phyloP scores from a whole-genome alignment of 371 early-diverging fungal species.

The Mucor lusitanicus region DNA sequence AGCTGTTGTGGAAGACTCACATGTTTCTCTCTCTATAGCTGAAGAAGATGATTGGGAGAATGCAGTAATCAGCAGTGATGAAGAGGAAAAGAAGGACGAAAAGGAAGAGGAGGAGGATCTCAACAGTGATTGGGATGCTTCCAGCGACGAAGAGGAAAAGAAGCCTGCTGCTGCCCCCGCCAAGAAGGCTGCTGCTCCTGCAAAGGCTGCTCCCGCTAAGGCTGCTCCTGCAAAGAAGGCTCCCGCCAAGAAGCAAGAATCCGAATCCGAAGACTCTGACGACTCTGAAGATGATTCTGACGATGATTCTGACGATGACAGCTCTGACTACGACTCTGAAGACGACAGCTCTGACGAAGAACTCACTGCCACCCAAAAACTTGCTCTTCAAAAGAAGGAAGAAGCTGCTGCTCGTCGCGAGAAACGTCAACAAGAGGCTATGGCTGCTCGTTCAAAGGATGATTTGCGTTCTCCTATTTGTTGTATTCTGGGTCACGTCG shows the following conservation, averaged over 20 bases:
- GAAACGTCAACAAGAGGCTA: slow-evolving; percentile 74
- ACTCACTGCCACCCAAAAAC: slow-evolving; percentile 57
- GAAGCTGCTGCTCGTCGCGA: slow-evolving; percentile 81
- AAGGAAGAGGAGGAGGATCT: slow-evolving; percentile 39
- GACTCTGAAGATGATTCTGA: slow-evolving; percentile 14
- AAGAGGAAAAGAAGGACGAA: slow-evolving; percentile 27
- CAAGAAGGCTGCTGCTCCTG: slow-evolving; percentile 21
- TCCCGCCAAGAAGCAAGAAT: slow-evolving; percentile 41
- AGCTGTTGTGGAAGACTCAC: too few relatives aligned
- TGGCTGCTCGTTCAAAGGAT: slow-evolving; percentile 86
- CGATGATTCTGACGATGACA: slow-evolving; percentile 36
- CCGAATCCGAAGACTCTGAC: slow-evolving; percentile 23
- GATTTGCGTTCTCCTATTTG: slow-evolving; percentile 98
- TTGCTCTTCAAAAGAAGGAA: slow-evolving; percentile 72
- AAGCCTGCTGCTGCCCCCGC: slow-evolving; percentile 28
- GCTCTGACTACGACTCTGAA: slow-evolving; percentile 47
- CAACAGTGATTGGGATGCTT: slow-evolving; percentile 71
- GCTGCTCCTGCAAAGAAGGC: slow-evolving; percentile 25
- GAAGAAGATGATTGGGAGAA: slow-evolving; percentile 56
- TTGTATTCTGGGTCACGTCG: slow-evolving; percentile 99
- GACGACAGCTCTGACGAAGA: slow-evolving; percentile 66
- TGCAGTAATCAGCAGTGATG: slow-evolving; percentile 49
- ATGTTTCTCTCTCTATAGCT: slow-evolving; percentile 5
- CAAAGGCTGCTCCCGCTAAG: slow-evolving; percentile 24
- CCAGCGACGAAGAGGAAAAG: slow-evolving; percentile 53